Evolutionary conservation across 1,139 yeast genomes (phyloP).

Genomic region (Komagataea norvegica): DNA sequence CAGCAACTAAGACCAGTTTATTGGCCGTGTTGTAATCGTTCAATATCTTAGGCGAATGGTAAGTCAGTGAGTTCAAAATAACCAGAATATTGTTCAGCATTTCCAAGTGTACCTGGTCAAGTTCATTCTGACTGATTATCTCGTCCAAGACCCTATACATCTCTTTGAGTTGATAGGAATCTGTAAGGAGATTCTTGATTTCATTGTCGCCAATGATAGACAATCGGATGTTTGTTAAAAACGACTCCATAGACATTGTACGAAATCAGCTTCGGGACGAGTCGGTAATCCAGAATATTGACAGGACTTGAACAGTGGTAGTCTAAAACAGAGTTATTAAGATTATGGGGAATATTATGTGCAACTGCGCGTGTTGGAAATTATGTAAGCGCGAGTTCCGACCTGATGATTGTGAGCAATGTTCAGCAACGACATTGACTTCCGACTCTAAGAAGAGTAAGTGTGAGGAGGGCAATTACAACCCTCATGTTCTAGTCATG

Average conservation of each 20-base stretch:
- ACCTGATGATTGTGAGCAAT: too few relatives aligned
- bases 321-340: too few relatives aligned
- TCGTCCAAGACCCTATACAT: slow-evolving; percentile 13
- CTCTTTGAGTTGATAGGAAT: slow-evolving; percentile 6
- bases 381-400: too few relatives aligned
- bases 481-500: too few relatives aligned
- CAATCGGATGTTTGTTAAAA: slow-evolving; percentile 18
- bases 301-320: too few relatives aligned
- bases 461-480: too few relatives aligned
- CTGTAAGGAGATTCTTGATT: slow-evolving; percentile 14
- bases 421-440: too few relatives aligned
- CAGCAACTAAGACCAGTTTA: slow-evolving; percentile 23
- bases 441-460: too few relatives aligned
- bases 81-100: slow-evolving; percentile 19
- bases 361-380: too few relatives aligned
- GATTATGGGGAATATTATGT: too few relatives aligned
- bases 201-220: slow-evolving; percentile 26
- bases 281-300: too few relatives aligned
- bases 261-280: too few relatives aligned
- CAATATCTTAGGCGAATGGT: slow-evolving; percentile 22
- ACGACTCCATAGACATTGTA: slow-evolving; percentile 8
- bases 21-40: slow-evolving; percentile 16
- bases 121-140: slow-evolving; percentile 8
- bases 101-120: slow-evolving; percentile 4
- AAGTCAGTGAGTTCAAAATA: slow-evolving; percentile 30